A percentile compares a stretch with the other conserved stretches of the same genome.
phyloP scores from a whole-genome alignment of 2,329 filamentous ascomycete species.

The Aspergillus sp. region DNA sequence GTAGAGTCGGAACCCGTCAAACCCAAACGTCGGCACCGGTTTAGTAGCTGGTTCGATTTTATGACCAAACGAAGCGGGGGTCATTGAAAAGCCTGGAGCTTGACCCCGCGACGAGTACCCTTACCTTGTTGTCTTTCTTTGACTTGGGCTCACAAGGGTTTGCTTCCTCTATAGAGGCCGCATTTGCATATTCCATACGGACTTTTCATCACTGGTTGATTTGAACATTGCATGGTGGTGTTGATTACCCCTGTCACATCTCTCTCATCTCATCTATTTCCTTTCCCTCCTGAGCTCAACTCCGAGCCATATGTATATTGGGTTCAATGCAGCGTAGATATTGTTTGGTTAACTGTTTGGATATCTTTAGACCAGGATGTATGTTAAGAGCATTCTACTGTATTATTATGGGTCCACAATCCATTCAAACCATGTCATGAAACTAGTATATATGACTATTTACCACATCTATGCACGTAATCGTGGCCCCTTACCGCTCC shows the following conservation, averaged over 20 bases:
- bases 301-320: background rate
- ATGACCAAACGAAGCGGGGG: conserved; percentile 24
- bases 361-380: background rate
- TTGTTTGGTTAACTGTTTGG: background rate
- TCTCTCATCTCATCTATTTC: background rate
- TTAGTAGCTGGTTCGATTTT: conserved; percentile 30
- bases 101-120: background rate
- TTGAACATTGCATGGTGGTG: background rate
- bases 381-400: background rate
- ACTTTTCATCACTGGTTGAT: background rate
- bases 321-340: background rate
- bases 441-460: background rate
- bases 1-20: conserved; percentile 16
- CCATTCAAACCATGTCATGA: background rate
- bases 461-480: no score
- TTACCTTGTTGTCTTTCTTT: background rate
- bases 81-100: conserved; percentile 18
- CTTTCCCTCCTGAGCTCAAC: background rate
- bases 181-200: background rate
- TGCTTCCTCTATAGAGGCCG: background rate
- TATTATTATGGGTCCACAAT: no score
- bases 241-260: background rate
- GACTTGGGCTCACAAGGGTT: background rate
- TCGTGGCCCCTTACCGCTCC: conserved; percentile 20
- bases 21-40: conserved; percentile 29